These are phyloP conservation scores for Peronospora belbahrii DNA, from an alignment of 352 stramenopile genomes.

Conservation along the genomic window DNA sequence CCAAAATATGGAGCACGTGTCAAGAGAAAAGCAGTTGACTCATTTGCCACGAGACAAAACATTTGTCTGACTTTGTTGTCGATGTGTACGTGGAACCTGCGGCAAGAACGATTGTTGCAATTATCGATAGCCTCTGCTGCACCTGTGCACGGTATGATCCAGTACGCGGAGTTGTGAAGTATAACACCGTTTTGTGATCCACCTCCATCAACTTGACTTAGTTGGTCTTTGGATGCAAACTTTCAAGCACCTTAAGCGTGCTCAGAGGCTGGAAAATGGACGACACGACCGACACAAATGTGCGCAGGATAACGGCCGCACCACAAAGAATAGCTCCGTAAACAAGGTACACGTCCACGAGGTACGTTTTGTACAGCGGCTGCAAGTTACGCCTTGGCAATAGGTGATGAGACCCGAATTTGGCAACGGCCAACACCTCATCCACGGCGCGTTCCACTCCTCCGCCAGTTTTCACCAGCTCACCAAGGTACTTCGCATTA, in stretches of 20 bases:
- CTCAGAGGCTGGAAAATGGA: slow-evolving; percentile 52
- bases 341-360: slow-evolving; percentile 83
- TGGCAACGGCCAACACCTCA: slow-evolving; percentile 42
- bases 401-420: slow-evolving; percentile 45
- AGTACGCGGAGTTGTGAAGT: slow-evolving; percentile 3
- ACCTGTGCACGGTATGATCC: slow-evolving; percentile 5
- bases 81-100: slow-evolving; percentile 1
- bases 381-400: slow-evolving; percentile 51
- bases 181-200: slow-evolving; percentile 18
- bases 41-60: not conserved
- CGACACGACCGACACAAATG: slow-evolving; percentile 57
- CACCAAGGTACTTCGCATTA: slow-evolving; percentile 41
- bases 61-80: slow-evolving; percentile 2
- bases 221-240: slow-evolving; percentile 9
- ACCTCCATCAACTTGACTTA: slow-evolving; percentile 5
- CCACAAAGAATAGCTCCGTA: slow-evolving; percentile 79
- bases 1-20: not conserved
- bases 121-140: slow-evolving; percentile 7
- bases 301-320: slow-evolving; percentile 74
- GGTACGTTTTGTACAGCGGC: slow-evolving; percentile 75
- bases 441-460: slow-evolving; percentile 46
- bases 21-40: not conserved
- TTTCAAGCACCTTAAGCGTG: slow-evolving; percentile 16
- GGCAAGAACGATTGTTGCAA: slow-evolving; percentile 4
- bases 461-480: slow-evolving; percentile 53